Evolutionary conservation across 2,329 filamentous ascomycete genomes (phyloP).

Genomic region (Sclerotinia spermophila): DNA sequence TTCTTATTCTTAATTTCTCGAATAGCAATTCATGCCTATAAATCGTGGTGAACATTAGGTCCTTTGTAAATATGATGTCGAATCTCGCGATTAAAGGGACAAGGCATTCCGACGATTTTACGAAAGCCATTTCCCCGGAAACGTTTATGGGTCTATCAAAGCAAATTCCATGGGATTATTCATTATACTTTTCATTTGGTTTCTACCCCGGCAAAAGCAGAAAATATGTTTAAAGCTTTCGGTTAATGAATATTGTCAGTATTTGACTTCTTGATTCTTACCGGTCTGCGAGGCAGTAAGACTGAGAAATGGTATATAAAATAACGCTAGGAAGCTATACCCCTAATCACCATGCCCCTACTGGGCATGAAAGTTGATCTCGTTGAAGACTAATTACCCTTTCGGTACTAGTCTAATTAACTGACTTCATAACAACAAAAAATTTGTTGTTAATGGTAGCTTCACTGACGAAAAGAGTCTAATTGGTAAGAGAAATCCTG

Average conservation of each 20-base stretch:
- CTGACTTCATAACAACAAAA: background rate
- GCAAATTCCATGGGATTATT: background rate
- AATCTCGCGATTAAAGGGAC: background rate
- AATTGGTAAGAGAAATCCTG: background rate
- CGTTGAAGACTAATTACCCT: no score
- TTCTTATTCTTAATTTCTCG: no score
- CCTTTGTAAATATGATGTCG: background rate
- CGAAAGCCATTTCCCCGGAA: background rate
- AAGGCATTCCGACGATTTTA: background rate
- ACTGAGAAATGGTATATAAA: no score
- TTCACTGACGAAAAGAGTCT: background rate
- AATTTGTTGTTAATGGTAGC: background rate
- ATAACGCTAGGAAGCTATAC: no score
- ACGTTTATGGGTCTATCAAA: background rate
- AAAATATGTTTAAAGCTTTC: background rate
- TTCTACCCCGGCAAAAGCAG: background rate
- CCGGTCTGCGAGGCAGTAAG: background rate
- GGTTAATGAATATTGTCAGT: no score
- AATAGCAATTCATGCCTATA: background rate
- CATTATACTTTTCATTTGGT: background rate
- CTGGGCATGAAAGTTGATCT: no score
- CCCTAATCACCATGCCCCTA: no score
- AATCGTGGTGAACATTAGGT: no score
- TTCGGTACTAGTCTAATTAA: no score
- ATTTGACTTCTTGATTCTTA: background rate